Base-by-base conservation (phyloP, 2,329 filamentous ascomycete species). In the Aspergillus jensenii region DNA sequence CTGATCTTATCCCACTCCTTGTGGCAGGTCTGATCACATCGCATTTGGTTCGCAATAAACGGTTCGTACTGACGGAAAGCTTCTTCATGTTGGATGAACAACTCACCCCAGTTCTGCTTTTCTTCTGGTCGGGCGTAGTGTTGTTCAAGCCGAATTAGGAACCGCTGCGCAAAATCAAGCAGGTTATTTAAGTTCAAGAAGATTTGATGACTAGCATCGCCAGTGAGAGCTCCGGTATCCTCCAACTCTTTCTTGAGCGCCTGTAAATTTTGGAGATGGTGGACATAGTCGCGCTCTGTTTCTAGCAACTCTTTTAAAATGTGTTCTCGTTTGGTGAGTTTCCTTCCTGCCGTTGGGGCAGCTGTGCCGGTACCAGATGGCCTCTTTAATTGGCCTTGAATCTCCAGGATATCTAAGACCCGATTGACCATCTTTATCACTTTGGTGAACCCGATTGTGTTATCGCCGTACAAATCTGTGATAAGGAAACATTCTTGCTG, bases 391-490 rank as follows among this genome's bases (percentile, higher is more conserved):
- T 92, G 83, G 7, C 92, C 91, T 62, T 88, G 85, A 67, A 89
- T 81, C 64, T 95, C 88, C 51, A 95, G 87, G 50, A 93, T 84
- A 71, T 99, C 93, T 52, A 99, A 86, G 15, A 98, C 93, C 63
- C 88, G 85, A 72, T 96, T 97, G 64, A 99, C 90, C 57, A 96
- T 91, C 77, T 91, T 90, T 23, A 90, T 93, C 57, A 96, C 93
- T 86, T 98, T 98, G 65, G 97, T 92, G 73, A 99, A 98, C 3
- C 95, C 95, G 45, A 91, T 97, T 1, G 95, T 99, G 75, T 97
- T 96, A 67, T 93, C 91, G 54, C 91, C 91, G 75, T 95, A 93
- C 46, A 98, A 80, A 76, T 99, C 93, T 58, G 87, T 90, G 67
- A 99, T 89, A 67, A 96, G 90, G 74, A 98, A 98, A 69, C 91